phyloP scores from a whole-genome alignment of 805 yeast genomes.

The Candida ascalaphidarum region DNA sequence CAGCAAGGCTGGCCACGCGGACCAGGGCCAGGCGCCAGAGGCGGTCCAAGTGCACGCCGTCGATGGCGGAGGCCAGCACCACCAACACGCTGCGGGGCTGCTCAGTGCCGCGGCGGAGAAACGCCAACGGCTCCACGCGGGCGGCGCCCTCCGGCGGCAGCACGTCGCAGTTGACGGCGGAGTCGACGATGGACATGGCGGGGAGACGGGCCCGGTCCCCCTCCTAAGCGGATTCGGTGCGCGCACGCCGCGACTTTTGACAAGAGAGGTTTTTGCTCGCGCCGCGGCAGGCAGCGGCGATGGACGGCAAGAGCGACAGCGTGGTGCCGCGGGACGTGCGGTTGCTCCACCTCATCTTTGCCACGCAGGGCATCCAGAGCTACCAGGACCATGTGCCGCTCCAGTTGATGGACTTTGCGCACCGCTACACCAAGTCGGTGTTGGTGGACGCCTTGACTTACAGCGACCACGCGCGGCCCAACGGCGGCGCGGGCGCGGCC shows the following conservation, averaged over 20 bases:
- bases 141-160: too few species aligned
- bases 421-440: conserved; percentile 76
- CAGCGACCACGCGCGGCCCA: conserved; percentile 66
- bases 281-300: neutral
- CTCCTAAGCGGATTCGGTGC: neutral
- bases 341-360: conserved; percentile 79
- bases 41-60: too few species aligned
- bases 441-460: conserved; percentile 85
- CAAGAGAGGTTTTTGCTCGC: neutral
- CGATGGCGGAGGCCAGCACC: too few species aligned
- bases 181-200: too few species aligned
- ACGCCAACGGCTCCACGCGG: too few species aligned
- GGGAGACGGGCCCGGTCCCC: too few species aligned
- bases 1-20: too few species aligned
- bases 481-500: conserved; percentile 29
- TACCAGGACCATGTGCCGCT: conserved; percentile 95
- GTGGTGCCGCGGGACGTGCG: conserved; percentile 84
- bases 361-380: conserved; percentile 84
- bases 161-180: too few species aligned
- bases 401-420: conserved; percentile 95
- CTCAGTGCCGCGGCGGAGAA: too few species aligned
- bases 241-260: neutral
- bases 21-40: too few species aligned
- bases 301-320: too few species aligned
- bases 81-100: too few species aligned